These are phyloP conservation scores for Colletotrichum sojae DNA, from an alignment of 2,329 filamentous ascomycete genomes.

Conservation along the genomic window DNA sequence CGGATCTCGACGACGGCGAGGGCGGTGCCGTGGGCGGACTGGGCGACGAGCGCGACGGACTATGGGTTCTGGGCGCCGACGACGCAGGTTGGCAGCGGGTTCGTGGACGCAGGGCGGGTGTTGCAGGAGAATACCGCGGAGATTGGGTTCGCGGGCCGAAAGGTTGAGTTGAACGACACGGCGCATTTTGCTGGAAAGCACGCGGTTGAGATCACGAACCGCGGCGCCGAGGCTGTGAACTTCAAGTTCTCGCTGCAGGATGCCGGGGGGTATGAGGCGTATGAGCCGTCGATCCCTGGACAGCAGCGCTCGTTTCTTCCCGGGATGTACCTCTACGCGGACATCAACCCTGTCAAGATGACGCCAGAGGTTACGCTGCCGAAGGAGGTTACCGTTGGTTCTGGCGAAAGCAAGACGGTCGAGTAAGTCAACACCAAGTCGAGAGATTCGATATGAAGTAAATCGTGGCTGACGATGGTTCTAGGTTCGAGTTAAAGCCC, in stretches of 20 bases:
- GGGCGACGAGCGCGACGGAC: conserved; percentile 12
- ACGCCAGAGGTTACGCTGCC: conserved; percentile 20
- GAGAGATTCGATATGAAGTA: too few species aligned
- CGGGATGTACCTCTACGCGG: not conserved
- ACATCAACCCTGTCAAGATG: conserved; percentile 21
- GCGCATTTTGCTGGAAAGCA: conserved; percentile 55
- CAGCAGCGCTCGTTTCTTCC: conserved; percentile 6
- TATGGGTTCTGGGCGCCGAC: conserved; percentile 23
- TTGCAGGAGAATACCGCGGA: conserved; percentile 54
- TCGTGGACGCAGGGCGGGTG: conserved; percentile 61
- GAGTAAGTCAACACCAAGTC: conserved; percentile 1
- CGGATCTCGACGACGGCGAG: conserved; percentile 2
- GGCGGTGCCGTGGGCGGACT: conserved; percentile 21
- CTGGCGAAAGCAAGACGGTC: conserved; percentile 21
- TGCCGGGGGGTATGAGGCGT: conserved; percentile 33
- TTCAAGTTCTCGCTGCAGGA: conserved; percentile 59
- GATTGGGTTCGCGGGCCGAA: conserved; percentile 52
- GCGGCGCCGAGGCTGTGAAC: conserved; percentile 52
- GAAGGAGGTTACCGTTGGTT: not conserved
- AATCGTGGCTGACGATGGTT: not conserved
- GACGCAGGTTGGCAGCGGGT: conserved; percentile 59
- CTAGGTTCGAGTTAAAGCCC: conserved; percentile 2
- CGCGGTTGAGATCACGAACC: conserved; percentile 59
- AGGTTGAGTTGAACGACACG: conserved; percentile 64
- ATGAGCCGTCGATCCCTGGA: conserved; percentile 8